A percentile compares a stretch with the other conserved stretches of the same genome.
Conservation (phyloP, 2,329 filamentous ascomycete genomes). For the Cordyceps cicadae region DNA sequence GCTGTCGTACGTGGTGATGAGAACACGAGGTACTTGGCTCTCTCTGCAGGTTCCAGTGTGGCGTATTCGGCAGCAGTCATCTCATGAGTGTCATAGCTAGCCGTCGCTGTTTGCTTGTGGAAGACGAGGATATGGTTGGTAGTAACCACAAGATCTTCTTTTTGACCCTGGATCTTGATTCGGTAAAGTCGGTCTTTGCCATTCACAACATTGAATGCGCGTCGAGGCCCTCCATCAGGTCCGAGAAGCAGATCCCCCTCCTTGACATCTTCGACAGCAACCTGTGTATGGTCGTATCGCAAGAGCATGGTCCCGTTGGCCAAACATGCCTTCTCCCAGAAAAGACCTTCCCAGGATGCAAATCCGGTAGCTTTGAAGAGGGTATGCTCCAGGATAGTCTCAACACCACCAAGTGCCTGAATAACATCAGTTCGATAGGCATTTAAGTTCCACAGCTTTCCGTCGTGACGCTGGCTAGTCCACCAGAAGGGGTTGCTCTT, state of each 20-base stretch:
- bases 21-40: constrained; percentile 28
- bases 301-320: constrained; percentile 36
- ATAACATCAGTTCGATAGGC: constrained; percentile 95
- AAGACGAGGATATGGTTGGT: constrained; percentile 41
- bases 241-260: constrained; percentile 42
- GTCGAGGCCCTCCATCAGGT: constrained; percentile 38
- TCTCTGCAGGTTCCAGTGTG: constrained; percentile 28
- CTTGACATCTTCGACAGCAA: constrained; percentile 39
- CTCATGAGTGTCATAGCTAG: constrained; percentile 33
- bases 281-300: constrained; percentile 33
- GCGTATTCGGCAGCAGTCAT: constrained; percentile 39
- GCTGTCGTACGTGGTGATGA: constrained; percentile 19
- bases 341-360: constrained; percentile 91
- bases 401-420: constrained; percentile 89
- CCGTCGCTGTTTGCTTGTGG: constrained; percentile 25
- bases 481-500: constrained; percentile 99
- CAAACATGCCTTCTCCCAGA: constrained; percentile 65
- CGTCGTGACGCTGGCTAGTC: constrained; percentile 95
- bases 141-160: constrained; percentile 42
- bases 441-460: constrained; percentile 95
- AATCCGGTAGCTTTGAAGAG: constrained; percentile 96
- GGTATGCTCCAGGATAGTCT: constrained; percentile 95
- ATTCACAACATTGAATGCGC: constrained; percentile 40
- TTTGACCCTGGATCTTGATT: constrained; percentile 32
- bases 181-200: constrained; percentile 40